Conservation (phyloP, 768 basidiomycete genomes). For the Pleurotus djamor region DNA sequence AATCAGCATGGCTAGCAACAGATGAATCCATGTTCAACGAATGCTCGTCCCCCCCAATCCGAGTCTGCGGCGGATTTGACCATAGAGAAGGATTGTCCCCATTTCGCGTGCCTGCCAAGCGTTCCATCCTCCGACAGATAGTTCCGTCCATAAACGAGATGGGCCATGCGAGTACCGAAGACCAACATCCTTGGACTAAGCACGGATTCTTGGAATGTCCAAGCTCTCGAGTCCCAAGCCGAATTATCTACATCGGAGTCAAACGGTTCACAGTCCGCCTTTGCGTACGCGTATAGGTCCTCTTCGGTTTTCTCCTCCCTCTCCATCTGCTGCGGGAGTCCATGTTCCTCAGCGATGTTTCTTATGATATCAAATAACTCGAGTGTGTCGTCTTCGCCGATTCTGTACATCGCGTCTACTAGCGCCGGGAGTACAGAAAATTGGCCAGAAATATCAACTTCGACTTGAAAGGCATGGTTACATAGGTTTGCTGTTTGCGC, state of each 20-base stretch:
- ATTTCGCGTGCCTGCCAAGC: background rate
- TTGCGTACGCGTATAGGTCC: background rate
- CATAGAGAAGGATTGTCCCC: background rate
- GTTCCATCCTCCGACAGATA: background rate
- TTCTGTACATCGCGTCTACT: background rate
- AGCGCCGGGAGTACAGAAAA: background rate
- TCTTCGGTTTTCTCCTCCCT: background rate
- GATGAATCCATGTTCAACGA: background rate
- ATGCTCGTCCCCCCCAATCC: background rate
- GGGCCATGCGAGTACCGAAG: background rate
- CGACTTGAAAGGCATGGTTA: background rate
- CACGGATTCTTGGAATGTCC: slow-evolving; percentile 1
- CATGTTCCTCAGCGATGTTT: too few relatives aligned
- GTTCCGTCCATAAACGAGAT: background rate
- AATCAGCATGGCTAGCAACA: background rate
- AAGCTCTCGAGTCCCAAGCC: background rate
- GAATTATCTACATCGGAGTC: background rate
- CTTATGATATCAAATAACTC: too few relatives aligned
- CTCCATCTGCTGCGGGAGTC: background rate
- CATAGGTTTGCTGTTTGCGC: background rate
- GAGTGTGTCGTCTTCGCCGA: background rate
- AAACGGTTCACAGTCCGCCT: background rate
- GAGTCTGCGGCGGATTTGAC: background rate
- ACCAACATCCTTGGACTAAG: slow-evolving; percentile 3
- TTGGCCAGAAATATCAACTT: background rate